Base-by-base conservation (phyloP, 148 eudicot species). In the Pouteria glomerata region DNA sequence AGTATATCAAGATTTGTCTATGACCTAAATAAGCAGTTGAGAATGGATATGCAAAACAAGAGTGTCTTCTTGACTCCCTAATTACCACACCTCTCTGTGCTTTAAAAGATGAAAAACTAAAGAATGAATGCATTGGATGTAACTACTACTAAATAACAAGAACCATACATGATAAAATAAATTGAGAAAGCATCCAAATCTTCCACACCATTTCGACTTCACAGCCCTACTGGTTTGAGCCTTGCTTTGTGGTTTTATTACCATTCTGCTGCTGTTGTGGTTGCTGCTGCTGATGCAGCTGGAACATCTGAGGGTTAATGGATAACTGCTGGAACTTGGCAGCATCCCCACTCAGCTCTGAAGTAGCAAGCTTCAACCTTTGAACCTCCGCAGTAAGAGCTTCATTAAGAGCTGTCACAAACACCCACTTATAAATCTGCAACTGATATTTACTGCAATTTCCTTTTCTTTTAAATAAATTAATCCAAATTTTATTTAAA, bases 361-460 rank as follows among this genome's bases (percentile, higher is more conserved):
- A 86, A 4, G 85, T 81, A 24, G 94, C 84, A 70, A 92, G 78
- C 90, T 88, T 95, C 77, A 95, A 77, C 63, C 97, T 92, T 61
- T 90, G 99, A 73, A 95, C 97, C 82, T 95, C 99, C 0, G 88
- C 87, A 2, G 89, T 84, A 70, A 95, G 76, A 37, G 99, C 91
- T 72, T 92, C 97, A 12, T 95, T 89, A 33, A 95, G 82, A 78
- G 99, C 99, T 95, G 97, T 59, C 68, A 30, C 63, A 41, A 39
- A 33, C 13, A 42, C 27, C 70, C 19, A 53, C 13, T 41, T 57
- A 29, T 64, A 13, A 41, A 35, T 7, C 31, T 51, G 57, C 31
- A 37, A 10, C 63, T 53, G 30, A 3, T 19, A 30, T 8, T 14
- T 57, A 34, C 34, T 26, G 62, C 14, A 7, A 57, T 18, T n/a